These are phyloP conservation scores for Leccinum olivaceopallidum DNA, from an alignment of 768 basidiomycete genomes.

Conservation along the genomic window DNA sequence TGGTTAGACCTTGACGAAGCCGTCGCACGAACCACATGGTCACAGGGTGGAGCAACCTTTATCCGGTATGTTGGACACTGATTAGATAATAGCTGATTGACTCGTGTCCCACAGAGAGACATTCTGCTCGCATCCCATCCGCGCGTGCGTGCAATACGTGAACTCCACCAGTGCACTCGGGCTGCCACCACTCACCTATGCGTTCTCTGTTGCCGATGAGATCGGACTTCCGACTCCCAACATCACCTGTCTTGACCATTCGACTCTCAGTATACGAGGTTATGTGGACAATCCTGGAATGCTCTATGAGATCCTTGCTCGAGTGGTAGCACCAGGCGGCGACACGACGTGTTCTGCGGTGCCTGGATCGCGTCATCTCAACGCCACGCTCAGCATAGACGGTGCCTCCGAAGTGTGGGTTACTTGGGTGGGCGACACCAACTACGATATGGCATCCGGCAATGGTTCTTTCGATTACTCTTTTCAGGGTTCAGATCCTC, in stretches of 20 bases:
- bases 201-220: constrained; percentile 48
- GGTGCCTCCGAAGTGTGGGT: constrained; percentile 58
- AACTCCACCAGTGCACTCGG: constrained; percentile 34
- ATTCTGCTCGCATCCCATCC: constrained; percentile 67
- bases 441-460: constrained; percentile 66
- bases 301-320: constrained; percentile 66
- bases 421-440: constrained; percentile 74
- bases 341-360: constrained; percentile 34
- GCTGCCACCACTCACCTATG: constrained; percentile 41
- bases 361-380: constrained; percentile 33
- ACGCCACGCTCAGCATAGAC: constrained; percentile 49
- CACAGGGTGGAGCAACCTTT: constrained; percentile 46
- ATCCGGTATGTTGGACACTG: constrained; percentile 41
- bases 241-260: constrained; percentile 57
- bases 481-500: constrained; percentile 65
- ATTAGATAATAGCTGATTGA: constrained; percentile 2
- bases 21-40: constrained; percentile 60
- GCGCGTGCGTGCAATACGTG: constrained; percentile 62
- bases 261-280: constrained; percentile 57
- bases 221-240: constrained; percentile 53
- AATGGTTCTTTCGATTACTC: constrained; percentile 54
- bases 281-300: constrained; percentile 55
- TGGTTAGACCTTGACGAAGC: constrained; percentile 73
- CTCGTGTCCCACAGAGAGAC: constrained; percentile 39
- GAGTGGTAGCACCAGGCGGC: constrained; percentile 39